phyloP scores from a whole-genome alignment of 2,329 filamentous ascomycete species.

The Penicillium sp. region DNA sequence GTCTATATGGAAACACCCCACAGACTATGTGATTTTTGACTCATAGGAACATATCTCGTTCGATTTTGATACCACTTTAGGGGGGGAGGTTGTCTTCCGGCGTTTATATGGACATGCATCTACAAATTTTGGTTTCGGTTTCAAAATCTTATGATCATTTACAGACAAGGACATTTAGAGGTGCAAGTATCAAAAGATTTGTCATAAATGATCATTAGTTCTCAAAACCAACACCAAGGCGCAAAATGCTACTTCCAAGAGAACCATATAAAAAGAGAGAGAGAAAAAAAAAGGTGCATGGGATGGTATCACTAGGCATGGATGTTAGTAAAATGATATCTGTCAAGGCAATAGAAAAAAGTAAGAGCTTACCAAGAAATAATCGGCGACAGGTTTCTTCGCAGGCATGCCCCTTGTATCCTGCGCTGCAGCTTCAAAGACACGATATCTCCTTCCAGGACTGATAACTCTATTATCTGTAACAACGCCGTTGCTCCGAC shows the following conservation, averaged over 20 bases:
- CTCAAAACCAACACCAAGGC: constrained; percentile 22
- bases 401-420: constrained; percentile 96
- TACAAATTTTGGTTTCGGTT: neutral
- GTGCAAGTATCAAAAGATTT: constrained; percentile 3
- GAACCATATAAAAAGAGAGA: constrained; percentile 11
- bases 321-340: constrained; percentile 8
- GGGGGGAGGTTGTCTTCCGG: neutral
- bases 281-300: constrained; percentile 9
- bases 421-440: constrained; percentile 95
- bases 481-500: constrained; percentile 48
- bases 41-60: neutral
- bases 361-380: constrained; percentile 64
- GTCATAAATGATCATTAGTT: constrained; percentile 27
- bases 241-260: constrained; percentile 18
- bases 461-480: constrained; percentile 55
- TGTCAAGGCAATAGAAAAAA: neutral
- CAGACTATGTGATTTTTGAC: neutral
- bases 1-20: constrained; percentile 13
- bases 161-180: neutral
- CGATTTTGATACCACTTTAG: neutral
- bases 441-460: constrained; percentile 84
- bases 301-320: constrained; percentile 21
- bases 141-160: neutral
- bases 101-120: neutral
- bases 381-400: constrained; percentile 96